phyloP scores from a whole-genome alignment of 345 rosid species.

The Gynandropsis gynandra region DNA sequence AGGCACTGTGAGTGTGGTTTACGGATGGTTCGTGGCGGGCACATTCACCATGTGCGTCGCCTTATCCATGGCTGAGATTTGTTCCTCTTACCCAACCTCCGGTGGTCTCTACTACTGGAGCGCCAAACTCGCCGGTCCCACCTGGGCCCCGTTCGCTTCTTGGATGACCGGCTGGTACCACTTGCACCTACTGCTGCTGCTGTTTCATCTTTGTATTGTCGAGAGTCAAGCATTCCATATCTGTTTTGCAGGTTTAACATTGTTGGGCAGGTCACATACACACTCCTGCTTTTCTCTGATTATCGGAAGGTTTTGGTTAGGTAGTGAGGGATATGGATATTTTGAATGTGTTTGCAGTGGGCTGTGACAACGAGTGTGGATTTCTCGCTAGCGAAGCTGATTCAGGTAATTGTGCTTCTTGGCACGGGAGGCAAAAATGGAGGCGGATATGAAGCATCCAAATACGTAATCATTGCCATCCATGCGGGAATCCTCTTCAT shows the following conservation, averaged over 20 bases:
- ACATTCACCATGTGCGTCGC: conserved; percentile 82
- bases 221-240: conserved; percentile 12
- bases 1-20: conserved; percentile 67
- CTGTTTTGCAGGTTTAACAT: conserved; percentile 82
- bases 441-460: conserved; percentile 83
- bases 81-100: conserved; percentile 93
- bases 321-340: neutral
- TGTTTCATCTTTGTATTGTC: conserved; percentile 1
- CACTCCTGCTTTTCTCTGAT: neutral
- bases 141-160: conserved; percentile 92
- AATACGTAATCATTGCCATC: conserved; percentile 62
- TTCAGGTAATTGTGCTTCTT: conserved; percentile 56
- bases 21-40: conserved; percentile 90
- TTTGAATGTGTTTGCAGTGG: conserved; percentile 53
- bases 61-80: conserved; percentile 88
- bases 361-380: conserved; percentile 43
- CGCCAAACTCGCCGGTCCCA: conserved; percentile 86
- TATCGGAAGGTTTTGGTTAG: neutral
- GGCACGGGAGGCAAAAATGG: conserved; percentile 93
- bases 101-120: conserved; percentile 99
- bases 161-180: conserved; percentile 97
- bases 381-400: conserved; percentile 34
- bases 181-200: neutral
- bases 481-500: conserved; percentile 70
- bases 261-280: conserved; percentile 68